phyloP scores from a whole-genome alignment of 164 flowering plant genomes.

The Stephania cephalantha region DNA sequence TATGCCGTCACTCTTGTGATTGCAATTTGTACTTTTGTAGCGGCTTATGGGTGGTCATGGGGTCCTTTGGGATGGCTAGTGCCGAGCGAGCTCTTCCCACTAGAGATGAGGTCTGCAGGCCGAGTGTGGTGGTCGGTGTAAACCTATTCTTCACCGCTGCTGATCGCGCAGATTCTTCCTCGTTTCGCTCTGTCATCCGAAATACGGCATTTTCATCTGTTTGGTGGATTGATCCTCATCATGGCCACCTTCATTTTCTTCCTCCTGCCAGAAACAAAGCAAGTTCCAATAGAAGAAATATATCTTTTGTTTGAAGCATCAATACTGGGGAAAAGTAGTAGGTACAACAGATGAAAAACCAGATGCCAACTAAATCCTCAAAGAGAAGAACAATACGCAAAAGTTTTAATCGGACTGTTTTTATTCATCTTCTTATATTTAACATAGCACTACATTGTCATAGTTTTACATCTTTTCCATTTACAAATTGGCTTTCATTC shows the following conservation, averaged over 20 bases:
- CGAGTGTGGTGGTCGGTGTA: slow-evolving; percentile 80
- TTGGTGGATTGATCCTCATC: slow-evolving; percentile 49
- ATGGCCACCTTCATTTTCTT: slow-evolving; percentile 73
- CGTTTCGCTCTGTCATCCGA: slow-evolving; percentile 67
- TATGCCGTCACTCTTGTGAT: slow-evolving; percentile 52
- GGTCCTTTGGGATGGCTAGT: slow-evolving; percentile 95
- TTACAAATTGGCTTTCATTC: no score
- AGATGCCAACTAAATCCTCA: not conserved
- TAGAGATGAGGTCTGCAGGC: slow-evolving; percentile 88
- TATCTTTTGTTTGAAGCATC: slow-evolving; percentile 51
- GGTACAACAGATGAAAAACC: slow-evolving; percentile 4
- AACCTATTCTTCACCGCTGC: slow-evolving; percentile 82
- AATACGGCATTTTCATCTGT: slow-evolving; percentile 78
- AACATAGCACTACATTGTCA: no score
- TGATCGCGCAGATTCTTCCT: slow-evolving; percentile 80
- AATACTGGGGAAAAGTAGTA: slow-evolving; percentile 61
- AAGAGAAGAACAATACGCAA: not conserved
- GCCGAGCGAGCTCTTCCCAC: slow-evolving; percentile 86
- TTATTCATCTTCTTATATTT: no score
- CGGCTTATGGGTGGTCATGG: slow-evolving; percentile 66
- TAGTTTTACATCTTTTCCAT: no score
- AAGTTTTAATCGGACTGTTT: no score
- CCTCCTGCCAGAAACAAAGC: slow-evolving; percentile 89
- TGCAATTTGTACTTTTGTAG: slow-evolving; percentile 48
- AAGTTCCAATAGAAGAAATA: slow-evolving; percentile 85